A percentile compares a stretch with the other conserved stretches of the same genome.
Evolutionary conservation across 306 rosid species (phyloP).

Genomic region (Dicorynia guianensis): DNA sequence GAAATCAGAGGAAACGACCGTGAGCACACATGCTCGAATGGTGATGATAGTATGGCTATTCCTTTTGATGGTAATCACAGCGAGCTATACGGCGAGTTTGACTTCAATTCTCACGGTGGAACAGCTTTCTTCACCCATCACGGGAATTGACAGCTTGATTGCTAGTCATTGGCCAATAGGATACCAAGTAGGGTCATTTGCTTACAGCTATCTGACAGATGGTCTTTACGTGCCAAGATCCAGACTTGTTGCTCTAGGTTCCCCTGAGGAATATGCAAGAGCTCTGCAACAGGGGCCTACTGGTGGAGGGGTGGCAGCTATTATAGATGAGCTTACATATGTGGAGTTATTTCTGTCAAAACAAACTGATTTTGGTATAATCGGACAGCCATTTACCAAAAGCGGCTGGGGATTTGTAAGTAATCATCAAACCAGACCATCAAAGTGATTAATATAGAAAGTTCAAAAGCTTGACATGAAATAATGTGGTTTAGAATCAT

Average conservation of each 20-base stretch:
- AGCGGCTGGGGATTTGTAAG: conserved; percentile 99
- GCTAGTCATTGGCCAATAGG: conserved; percentile 81
- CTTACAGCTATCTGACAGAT: conserved; percentile 78
- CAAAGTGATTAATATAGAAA: conserved; percentile 19
- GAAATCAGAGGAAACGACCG: conserved; percentile 79
- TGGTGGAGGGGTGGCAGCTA: conserved; percentile 90
- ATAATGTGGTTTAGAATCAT: conserved; percentile 23
- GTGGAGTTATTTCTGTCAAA: conserved; percentile 80
- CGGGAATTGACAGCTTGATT: conserved; percentile 88
- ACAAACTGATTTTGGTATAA: conserved; percentile 73
- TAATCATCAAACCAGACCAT: conserved; percentile 41
- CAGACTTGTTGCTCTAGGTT: conserved; percentile 78
- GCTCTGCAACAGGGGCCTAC: conserved; percentile 77
- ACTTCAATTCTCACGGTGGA: conserved; percentile 96
- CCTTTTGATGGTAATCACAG: conserved; percentile 88
- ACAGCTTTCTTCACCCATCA: conserved; percentile 85
- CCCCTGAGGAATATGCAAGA: conserved; percentile 83
- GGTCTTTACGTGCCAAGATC: conserved; percentile 64
- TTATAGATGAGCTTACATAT: conserved; percentile 87
- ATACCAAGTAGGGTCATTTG: conserved; percentile 94
- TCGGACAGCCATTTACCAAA: conserved; percentile 86
- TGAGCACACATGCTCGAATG: conserved; percentile 84
- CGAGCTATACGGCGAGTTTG: conserved; percentile 95
- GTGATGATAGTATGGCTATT: conserved; percentile 98
- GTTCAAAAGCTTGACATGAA: conserved; percentile 4